A percentile compares a stretch with the other conserved stretches of the same genome.
phyloP scores from a whole-genome alignment of 2,329 filamentous ascomycete genomes.

The Fusarium compactum region DNA sequence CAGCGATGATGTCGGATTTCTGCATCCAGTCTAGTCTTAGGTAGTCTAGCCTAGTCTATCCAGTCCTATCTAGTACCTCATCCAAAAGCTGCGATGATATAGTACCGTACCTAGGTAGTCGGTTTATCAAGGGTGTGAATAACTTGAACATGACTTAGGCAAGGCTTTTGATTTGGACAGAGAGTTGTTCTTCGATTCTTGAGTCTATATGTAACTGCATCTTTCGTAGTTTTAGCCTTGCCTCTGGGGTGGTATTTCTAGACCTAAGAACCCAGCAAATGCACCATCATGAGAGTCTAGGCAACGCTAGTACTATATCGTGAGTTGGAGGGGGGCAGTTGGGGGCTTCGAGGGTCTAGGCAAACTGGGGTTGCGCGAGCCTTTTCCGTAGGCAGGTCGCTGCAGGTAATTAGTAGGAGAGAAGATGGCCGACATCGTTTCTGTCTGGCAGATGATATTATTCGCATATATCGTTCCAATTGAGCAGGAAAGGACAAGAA shows the following conservation, averaged over 20 bases:
- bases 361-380: conserved; percentile 46
- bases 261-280: conserved; percentile 27
- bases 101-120: background rate
- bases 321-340: conserved; percentile 23
- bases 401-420: background rate
- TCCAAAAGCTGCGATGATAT: background rate
- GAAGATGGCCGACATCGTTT: background rate
- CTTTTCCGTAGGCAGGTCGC: conserved; percentile 37
- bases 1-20: conserved; percentile 14
- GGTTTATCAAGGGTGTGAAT: background rate
- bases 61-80: background rate
- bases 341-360: conserved; percentile 41
- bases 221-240: conserved; percentile 1
- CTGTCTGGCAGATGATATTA: background rate
- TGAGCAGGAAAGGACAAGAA: background rate
- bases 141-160: background rate
- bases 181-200: background rate
- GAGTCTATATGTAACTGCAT: background rate
- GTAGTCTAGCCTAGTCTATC: background rate
- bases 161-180: background rate
- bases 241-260: conserved; percentile 20
- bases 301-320: conserved; percentile 2
- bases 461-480: background rate
- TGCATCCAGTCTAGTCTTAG: background rate
- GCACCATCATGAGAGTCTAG: conserved; percentile 37